Evolutionary conservation across 768 basidiomycete species (phyloP), one percentile per base, ranked within the genome.

Genomic region (Rhizopogon salebrosus): DNA sequence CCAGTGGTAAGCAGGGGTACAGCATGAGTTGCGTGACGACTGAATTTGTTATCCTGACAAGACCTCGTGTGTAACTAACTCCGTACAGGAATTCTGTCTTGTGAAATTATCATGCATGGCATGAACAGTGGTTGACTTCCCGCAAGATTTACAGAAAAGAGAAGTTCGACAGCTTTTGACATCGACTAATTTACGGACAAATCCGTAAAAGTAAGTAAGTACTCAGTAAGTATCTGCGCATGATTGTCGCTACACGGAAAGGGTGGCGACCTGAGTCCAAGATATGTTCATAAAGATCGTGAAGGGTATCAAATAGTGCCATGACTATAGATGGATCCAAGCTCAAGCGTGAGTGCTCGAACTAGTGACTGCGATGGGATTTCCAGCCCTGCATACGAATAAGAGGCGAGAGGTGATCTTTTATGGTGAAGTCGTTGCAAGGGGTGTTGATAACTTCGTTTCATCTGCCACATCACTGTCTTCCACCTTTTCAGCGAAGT

Each of bases 401-500:
- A 34, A 16, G 31, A 16, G 20, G 45, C 14, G 9, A 1, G 9
- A 34, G 7, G 14, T 9, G 14, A 31, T 11, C 20, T 16, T 45
- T 46, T 13, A 46, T 31, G 10, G 29, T 34, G 31, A 22, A 22
- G 31, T 46, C 20, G 50, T 16, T 22, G 45, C n/a, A 20, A 23
- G 50, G 42, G 45, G 43, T 9, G 39, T 46, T 22, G 45, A 18
- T 20, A 61, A 29, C 51, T 48, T 48, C 31, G 16, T 37, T 6
- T 43, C 13, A 37, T 56, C 52, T 22, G 11, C 50, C 3, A 41
- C 52, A 45, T 55, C 60, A 37, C 56, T 34, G n/a, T 59, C 38
- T n/a, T 62, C 63, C 18, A 52, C 34, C 23, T 64, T 62, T 53
- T 74, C 71, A 51, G 72, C 37, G 34, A 68, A 27, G 27, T 63